Conservation (phyloP, 306 rosid species). For the Canavalia gladiata region DNA sequence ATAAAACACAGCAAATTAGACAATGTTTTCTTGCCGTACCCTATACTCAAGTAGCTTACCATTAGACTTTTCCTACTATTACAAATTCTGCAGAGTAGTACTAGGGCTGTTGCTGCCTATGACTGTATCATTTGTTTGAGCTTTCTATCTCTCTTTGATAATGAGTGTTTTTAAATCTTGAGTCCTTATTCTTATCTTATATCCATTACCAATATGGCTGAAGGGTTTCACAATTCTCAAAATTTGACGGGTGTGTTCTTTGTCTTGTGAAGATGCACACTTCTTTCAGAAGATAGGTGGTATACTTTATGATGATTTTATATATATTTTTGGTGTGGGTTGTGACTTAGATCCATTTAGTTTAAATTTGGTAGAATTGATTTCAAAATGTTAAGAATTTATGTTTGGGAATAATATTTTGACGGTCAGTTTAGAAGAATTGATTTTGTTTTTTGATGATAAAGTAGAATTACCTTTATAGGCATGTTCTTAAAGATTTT, state of each 20-base stretch:
- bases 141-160: neutral
- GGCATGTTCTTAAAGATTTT: neutral
- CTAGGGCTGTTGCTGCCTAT: constrained; percentile 1
- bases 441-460: too few species aligned
- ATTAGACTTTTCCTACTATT: neutral
- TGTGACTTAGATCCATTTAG: neutral
- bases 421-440: too few species aligned
- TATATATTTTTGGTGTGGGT: neutral
- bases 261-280: constrained; percentile 1
- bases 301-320: neutral
- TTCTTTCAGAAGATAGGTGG: constrained; percentile 4
- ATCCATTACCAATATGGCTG: neutral
- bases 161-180: constrained; percentile 5
- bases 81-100: neutral
- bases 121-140: constrained; percentile 11
- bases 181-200: constrained; percentile 14
- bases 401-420: neutral
- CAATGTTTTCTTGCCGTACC: neutral
- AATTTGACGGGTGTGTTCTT: constrained; percentile 2
- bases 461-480: too few species aligned
- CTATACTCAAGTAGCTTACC: neutral
- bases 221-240: neutral
- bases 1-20: too few species aligned
- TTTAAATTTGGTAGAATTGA: neutral
- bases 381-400: neutral